Evolutionary conservation across 106 monocot species (phyloP), one percentile per base, ranked within the genome.

Genomic region (Dendrobium nobile): DNA sequence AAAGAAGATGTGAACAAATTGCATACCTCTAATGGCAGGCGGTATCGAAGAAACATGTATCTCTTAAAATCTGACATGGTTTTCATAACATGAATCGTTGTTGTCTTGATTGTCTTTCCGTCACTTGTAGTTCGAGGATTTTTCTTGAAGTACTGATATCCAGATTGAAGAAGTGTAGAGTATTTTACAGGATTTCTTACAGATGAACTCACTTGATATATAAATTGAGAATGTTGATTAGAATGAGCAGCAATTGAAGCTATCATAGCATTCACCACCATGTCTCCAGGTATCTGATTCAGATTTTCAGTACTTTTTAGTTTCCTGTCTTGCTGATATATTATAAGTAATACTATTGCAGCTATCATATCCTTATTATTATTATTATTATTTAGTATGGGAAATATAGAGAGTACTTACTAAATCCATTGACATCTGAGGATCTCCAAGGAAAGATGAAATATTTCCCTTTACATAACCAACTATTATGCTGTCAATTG

Each of bases 221-320:
- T 87, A 48, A 78, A 72, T 19, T 88, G 77, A 4, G 78, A 64
- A 13, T 68, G 73, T 37, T 89, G 84, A 16, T 82, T 83, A 22
- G 84, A 75, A 58, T 91, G 87, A 42, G 79, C 81, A 55, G 55
- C 90, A 81, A 90, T 87, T 16, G 91, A 77, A 7, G 80, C 82
- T 18, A 94, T 90, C 94, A 94, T 94, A 19, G 91, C 88, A 73
- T 90, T 94, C 67, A 85, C 89, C 54, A 91, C 94, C 94, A 91
- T 88, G 77, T 94, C 94, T 22, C 88, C 91, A 3, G 94, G 94
- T 31, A 94, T 79, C 94, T 94, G 85, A 77, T 79, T 61, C 26
- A 77, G 20, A 48, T 75, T 75, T 22, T 18, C 22, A 68, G 26
- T 7, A 67, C 19, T 79, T 4, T 37, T 37, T 37, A 37, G 37